Evolutionary conservation across 2,329 filamentous ascomycete genomes (phyloP), one percentile per base, ranked within the genome.

Genomic region (Hypomyces rosellus): DNA sequence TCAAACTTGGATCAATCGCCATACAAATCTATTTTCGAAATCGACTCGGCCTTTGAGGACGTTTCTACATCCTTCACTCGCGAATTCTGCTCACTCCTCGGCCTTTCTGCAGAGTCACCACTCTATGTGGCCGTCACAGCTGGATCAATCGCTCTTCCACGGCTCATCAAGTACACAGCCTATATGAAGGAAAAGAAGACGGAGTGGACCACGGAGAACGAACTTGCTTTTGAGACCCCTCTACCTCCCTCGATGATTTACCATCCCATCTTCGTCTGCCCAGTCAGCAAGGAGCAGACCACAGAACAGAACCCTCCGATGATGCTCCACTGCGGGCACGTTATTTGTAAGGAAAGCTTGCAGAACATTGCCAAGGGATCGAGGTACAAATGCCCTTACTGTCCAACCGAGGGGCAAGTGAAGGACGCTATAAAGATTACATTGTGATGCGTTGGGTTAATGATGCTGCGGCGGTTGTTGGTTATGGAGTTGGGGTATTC

Each of bases 211-310:
- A 91, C 89, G 4, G 81, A 87, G 54, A 85, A 93, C 62, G 93
- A 99, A 67, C 74, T 99, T 15, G 89, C 92, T 0, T 93, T 91
- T 64, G 78, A 88, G 61, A 84, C 80, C 1, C 77, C 80, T 2
- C 69, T 84, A 2, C 80, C 81, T 1, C 63, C 68, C 45, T 77
- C 73, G 57, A 82, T 82, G 78, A 74, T 84, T 45, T 99, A 95
- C 73, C 93, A 99, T 68, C 88, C 88, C 50, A 96, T 99, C 63
- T 99, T 99, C 65, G 93, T 99, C 39, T 99, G 93, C 63, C 93
- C 93, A 0, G 93, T 99, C 5, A 91, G 86, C 61, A 97, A 97
- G 67, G 93, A 96, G 65, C 93, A 99, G 68, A 90, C 88, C 0
- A 99, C 92, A 0, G 90, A 95, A 62, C 72, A 78, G 20, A 99